Evolutionary conservation across 371 early-diverging fungal species (phyloP).

Genomic region (Lichtheimia ramosa): DNA sequence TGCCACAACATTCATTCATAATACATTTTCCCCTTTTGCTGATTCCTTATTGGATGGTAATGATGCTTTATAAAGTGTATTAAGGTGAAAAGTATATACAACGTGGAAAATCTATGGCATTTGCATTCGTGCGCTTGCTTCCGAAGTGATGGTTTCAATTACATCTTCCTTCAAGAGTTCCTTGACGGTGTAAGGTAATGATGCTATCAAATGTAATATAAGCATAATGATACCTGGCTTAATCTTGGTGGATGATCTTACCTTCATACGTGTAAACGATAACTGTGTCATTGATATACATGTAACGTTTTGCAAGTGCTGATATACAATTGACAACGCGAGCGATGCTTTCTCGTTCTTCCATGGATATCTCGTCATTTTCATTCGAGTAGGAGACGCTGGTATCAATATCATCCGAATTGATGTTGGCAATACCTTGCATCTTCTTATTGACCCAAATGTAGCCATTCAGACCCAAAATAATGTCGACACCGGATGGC

Average conservation of each 20-base stretch:
- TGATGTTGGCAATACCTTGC: slow-evolving; percentile 40
- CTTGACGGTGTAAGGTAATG: slow-evolving; percentile 63
- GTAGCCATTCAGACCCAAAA: slow-evolving; percentile 96
- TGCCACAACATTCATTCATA: neutral
- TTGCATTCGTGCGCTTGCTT: slow-evolving; percentile 42
- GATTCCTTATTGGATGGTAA: neutral
- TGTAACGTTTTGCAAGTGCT: slow-evolving; percentile 73
- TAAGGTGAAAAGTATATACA: slow-evolving; percentile 2
- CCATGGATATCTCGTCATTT: slow-evolving; percentile 72
- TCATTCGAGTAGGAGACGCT: slow-evolving; percentile 77
- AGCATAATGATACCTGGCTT: neutral
- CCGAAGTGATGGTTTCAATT: slow-evolving; percentile 52
- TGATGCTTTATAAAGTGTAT: neutral
- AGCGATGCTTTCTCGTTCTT: slow-evolving; percentile 80
- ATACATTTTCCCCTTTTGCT: too few species aligned
- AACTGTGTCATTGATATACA: slow-evolving; percentile 82
- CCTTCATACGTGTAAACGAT: slow-evolving; percentile 87
- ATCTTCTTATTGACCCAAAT: slow-evolving; percentile 91
- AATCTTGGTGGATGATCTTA: slow-evolving; percentile 3
- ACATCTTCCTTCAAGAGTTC: slow-evolving; percentile 64
- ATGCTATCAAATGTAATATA: slow-evolving; percentile 41
- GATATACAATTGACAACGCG: slow-evolving; percentile 84
- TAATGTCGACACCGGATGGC: slow-evolving; percentile 87
- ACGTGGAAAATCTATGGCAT: slow-evolving; percentile 1
- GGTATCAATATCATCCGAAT: slow-evolving; percentile 59